Conservation (phyloP, 345 rosid genomes). For the Passiflora organensis region DNA sequence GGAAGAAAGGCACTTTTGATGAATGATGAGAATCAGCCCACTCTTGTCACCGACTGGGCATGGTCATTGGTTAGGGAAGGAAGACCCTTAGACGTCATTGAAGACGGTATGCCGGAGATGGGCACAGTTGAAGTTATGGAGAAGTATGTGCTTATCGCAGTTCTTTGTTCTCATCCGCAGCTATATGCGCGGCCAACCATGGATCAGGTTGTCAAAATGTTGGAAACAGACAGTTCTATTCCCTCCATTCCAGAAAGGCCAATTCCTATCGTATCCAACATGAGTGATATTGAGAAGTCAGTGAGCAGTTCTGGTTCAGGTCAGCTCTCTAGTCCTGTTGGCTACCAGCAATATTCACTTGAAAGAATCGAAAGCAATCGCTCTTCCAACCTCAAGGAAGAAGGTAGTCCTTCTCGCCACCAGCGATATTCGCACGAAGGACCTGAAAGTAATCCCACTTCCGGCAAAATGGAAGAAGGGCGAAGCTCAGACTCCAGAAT, state of each 20-base stretch:
- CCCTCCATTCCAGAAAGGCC: constrained; percentile 80
- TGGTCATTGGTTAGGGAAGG: constrained; percentile 78
- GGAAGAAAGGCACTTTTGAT: constrained; percentile 62
- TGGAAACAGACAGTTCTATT: constrained; percentile 68
- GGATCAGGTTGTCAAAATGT: constrained; percentile 93
- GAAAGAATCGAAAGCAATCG: constrained; percentile 23
- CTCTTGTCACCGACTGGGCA: constrained; percentile 79
- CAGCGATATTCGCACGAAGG: constrained; percentile 38
- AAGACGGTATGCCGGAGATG: constrained; percentile 63
- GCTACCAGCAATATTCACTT: constrained; percentile 45
- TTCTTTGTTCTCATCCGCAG: constrained; percentile 88
- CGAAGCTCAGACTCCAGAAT: constrained; percentile 24
- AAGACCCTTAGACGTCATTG: constrained; percentile 60
- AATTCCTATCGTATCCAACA: constrained; percentile 58
- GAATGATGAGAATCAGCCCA: constrained; percentile 52
- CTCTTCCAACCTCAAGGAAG: constrained; percentile 24
- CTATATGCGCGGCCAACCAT: constrained; percentile 81
- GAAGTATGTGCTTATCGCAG: constrained; percentile 74
- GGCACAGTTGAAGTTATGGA: constrained; percentile 57
- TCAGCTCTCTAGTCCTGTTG: constrained; percentile 54
- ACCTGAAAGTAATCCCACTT: constrained; percentile 17
- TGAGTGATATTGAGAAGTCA: constrained; percentile 69
- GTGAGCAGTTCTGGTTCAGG: constrained; percentile 62
- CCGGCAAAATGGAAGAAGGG: constrained; percentile 20
- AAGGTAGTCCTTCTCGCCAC: constrained; percentile 48